Conservation (phyloP, 2,329 filamentous ascomycete genomes). For the Neopestalotiopsis clavispora region DNA sequence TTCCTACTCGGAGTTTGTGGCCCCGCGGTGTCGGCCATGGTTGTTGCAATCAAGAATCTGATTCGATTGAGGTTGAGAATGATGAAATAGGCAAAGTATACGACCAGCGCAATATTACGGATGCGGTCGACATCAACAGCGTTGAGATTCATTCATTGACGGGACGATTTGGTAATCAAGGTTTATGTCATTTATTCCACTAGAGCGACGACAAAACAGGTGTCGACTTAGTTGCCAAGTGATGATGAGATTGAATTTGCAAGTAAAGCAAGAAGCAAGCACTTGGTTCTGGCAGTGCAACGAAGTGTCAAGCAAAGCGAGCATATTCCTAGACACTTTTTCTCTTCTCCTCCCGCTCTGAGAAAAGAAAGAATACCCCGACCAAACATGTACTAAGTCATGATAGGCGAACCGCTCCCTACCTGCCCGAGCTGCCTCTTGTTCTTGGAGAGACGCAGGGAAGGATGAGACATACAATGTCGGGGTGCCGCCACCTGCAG, state of each 20-base stretch:
- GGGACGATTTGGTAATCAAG: background rate
- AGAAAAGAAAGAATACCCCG: background rate
- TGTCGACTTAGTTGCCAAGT: background rate
- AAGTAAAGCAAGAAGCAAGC: slow-evolving; percentile 1
- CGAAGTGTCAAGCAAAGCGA: background rate
- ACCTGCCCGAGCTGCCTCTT: too few relatives aligned
- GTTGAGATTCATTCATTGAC: slow-evolving; percentile 5
- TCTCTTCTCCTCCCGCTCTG: background rate
- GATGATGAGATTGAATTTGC: background rate
- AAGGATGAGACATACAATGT: too few relatives aligned
- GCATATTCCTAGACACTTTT: background rate
- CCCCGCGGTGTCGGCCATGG: slow-evolving; percentile 32
- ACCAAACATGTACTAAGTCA: too few relatives aligned
- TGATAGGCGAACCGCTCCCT: too few relatives aligned
- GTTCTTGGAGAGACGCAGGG: too few relatives aligned
- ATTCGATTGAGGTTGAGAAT: slow-evolving; percentile 27
- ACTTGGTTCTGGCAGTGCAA: background rate
- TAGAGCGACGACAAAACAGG: background rate
- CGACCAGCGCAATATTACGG: slow-evolving; percentile 27
- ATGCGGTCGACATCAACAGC: slow-evolving; percentile 24
- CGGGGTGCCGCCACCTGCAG: too few relatives aligned
- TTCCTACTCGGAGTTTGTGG: slow-evolving; percentile 34
- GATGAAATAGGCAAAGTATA: slow-evolving; percentile 31
- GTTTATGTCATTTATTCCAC: background rate
- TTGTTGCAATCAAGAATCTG: slow-evolving; percentile 20